Conservation (phyloP, 192 early-diverging fungal genomes). For the Linnemannia exigua region DNA sequence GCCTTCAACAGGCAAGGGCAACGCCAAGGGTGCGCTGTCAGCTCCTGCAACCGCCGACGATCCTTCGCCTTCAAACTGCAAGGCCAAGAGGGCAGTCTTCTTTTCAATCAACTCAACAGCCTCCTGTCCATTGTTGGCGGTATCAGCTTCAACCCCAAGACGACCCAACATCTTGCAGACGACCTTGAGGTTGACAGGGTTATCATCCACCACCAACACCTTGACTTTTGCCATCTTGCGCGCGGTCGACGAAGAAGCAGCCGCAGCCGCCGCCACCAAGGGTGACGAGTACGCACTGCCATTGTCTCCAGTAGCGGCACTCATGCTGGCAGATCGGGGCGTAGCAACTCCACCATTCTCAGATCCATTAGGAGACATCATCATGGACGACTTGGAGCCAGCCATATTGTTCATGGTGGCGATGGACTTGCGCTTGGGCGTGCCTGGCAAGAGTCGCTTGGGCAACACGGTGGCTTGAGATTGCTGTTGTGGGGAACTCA, state of each 20-base stretch:
- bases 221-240: conserved; percentile 36
- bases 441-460: neutral
- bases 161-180: conserved; percentile 53
- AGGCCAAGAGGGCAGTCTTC: conserved; percentile 30
- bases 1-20: neutral
- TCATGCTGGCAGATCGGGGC: conserved; percentile 1
- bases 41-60: neutral
- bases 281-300: conserved; percentile 25
- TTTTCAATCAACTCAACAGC: conserved; percentile 56
- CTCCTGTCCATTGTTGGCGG: conserved; percentile 57
- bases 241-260: conserved; percentile 33
- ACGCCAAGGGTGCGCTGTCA: neutral
- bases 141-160: conserved; percentile 38
- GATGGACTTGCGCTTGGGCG: conserved; percentile 19
- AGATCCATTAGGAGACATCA: neutral
- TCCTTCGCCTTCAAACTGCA: conserved; percentile 4
- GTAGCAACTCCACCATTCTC: neutral
- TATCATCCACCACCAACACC: conserved; percentile 64
- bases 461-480: neutral
- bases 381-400: neutral
- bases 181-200: conserved; percentile 61
- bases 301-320: neutral
- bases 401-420: neutral
- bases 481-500: neutral
- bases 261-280: conserved; percentile 31